Percentiles rank a stretch among this genome's conserved stretches.
Evolutionary conservation across 2,329 filamentous ascomycete genomes (phyloP).

Genomic region (Sphaerostilbella broomeana): DNA sequence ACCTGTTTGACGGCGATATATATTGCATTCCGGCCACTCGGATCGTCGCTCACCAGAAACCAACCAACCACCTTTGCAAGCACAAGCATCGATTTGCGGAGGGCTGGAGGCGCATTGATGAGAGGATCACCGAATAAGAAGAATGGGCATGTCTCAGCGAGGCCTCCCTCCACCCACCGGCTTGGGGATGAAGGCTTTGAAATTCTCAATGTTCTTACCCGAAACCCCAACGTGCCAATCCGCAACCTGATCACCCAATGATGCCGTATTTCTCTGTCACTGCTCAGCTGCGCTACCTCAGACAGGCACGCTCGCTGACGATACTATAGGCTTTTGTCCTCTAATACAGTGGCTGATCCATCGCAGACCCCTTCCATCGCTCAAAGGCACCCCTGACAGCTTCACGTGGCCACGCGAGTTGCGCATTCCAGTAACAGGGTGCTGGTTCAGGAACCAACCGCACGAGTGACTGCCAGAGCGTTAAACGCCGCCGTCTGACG

Average conservation of each 20-base stretch:
- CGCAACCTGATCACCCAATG: neutral
- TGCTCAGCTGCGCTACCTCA: neutral
- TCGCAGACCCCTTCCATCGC: too few species aligned
- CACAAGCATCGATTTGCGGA: too few species aligned
- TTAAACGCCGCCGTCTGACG: neutral
- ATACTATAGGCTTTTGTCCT: neutral
- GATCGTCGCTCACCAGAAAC: too few species aligned
- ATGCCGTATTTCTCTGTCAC: too few species aligned
- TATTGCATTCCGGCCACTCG: too few species aligned
- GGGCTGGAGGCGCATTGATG: too few species aligned
- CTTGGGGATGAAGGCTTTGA: neutral
- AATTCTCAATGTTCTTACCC: neutral
- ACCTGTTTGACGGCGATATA: too few species aligned
- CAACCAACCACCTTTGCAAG: too few species aligned
- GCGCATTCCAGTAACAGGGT: neutral
- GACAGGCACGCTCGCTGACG: neutral
- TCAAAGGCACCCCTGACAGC: too few species aligned
- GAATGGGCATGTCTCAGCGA: neutral
- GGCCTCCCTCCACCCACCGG: neutral
- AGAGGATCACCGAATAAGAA: too few species aligned
- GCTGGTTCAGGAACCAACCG: neutral
- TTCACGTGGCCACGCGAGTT: neutral
- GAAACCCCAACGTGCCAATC: neutral
- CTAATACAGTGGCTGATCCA: too few species aligned
- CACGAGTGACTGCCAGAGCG: too few species aligned